These are phyloP conservation scores for Fibroporia radiculosa DNA, from an alignment of 768 basidiomycete species.

Conservation along the genomic window DNA sequence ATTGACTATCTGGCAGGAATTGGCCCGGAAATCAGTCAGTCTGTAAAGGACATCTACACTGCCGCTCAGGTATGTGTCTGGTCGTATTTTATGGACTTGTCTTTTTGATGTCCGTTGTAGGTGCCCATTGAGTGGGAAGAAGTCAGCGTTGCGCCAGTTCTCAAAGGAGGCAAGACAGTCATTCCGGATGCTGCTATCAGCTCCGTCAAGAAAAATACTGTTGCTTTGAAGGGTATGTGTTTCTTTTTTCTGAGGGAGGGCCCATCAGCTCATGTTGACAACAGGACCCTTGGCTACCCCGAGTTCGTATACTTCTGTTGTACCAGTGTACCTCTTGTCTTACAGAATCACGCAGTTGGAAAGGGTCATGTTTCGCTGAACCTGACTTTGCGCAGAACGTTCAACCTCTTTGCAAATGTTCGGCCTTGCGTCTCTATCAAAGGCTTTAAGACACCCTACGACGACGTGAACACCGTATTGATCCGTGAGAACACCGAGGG, in stretches of 20 bases:
- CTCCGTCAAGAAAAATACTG: conserved; percentile 94
- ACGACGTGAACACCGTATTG: conserved; percentile 95
- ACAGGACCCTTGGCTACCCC: conserved; percentile 93
- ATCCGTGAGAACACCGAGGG: conserved; percentile 99
- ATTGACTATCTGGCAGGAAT: conserved; percentile 58
- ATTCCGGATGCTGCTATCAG: conserved; percentile 89
- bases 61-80: conserved; percentile 62
- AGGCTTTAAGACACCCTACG: conserved; percentile 97
- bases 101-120: conserved; percentile 29
- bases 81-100: neutral
- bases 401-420: conserved; percentile 98
- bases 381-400: conserved; percentile 92
- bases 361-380: conserved; percentile 99
- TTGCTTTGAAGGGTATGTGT: conserved; percentile 84
- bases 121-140: conserved; percentile 99
- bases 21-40: conserved; percentile 96
- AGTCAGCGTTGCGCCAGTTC: conserved; percentile 89
- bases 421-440: conserved; percentile 93
- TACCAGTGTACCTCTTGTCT: neutral
- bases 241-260: conserved; percentile 1
- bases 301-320: conserved; percentile 48
- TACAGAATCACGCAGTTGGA: conserved; percentile 55
- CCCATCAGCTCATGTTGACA: neutral
- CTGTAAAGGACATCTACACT: conserved; percentile 88
- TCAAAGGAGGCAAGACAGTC: conserved; percentile 93